Conservation (phyloP, 192 early-diverging fungal species). For the Dissophora globulifera region DNA sequence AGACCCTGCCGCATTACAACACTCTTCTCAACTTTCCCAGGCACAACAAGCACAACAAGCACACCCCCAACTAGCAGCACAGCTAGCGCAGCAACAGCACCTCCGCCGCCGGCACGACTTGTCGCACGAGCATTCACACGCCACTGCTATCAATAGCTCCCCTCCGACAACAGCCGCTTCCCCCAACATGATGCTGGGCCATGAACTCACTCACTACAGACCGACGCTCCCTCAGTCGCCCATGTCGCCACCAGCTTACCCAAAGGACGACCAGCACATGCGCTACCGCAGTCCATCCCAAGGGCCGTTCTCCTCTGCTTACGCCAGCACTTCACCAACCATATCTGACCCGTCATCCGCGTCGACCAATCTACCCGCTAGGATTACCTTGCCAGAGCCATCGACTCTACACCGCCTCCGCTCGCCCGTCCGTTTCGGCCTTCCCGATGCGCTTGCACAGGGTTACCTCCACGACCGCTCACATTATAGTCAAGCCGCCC, state of each 20-base stretch:
- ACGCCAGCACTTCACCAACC: background rate
- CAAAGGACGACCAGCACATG: background rate
- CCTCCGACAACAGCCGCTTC: background rate
- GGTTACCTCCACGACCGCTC: too few species aligned
- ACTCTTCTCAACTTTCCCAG: too few species aligned
- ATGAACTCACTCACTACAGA: background rate
- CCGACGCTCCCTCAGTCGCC: background rate
- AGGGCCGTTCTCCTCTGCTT: background rate
- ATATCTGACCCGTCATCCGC: too few species aligned
- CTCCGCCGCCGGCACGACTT: background rate
- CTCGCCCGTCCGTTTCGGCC: too few species aligned
- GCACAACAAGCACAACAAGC: too few species aligned
- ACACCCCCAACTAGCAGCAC: background rate
- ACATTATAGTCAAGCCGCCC: too few species aligned
- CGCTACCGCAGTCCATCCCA: background rate
- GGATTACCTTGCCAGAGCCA: too few species aligned
- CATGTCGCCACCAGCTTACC: background rate
- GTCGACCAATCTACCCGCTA: too few species aligned
- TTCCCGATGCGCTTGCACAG: too few species aligned
- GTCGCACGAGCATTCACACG: too few species aligned
- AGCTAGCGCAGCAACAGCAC: background rate
- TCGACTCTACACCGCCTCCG: too few species aligned
- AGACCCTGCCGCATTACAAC: background rate
- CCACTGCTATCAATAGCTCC: background rate
- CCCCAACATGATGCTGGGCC: background rate